phyloP scores from a whole-genome alignment of 1,284 basidiomycete genomes.

The Trichosporon sp. region DNA sequence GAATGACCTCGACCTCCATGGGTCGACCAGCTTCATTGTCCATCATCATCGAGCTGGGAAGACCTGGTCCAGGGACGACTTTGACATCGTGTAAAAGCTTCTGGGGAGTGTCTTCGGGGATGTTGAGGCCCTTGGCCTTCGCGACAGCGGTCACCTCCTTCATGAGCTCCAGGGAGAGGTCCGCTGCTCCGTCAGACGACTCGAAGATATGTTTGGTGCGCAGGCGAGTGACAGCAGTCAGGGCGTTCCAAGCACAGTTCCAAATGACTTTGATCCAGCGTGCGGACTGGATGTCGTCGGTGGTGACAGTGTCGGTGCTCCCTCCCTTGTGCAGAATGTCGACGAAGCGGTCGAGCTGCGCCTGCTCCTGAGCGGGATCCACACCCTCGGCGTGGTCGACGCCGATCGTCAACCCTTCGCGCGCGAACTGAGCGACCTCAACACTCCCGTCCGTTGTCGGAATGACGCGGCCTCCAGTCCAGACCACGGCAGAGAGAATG shows the following conservation, averaged over 20 bases:
- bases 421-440: constrained; percentile 42
- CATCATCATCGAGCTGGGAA: constrained; percentile 46
- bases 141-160: constrained; percentile 45
- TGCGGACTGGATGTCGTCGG: constrained; percentile 50
- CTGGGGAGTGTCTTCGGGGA: constrained; percentile 41
- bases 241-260: constrained; percentile 45
- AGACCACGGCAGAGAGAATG: constrained; percentile 51
- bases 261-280: constrained; percentile 52
- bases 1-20: constrained; percentile 42
- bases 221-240: constrained; percentile 41
- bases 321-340: constrained; percentile 39
- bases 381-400: constrained; percentile 35
- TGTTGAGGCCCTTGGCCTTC: constrained; percentile 43
- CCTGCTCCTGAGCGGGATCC: constrained; percentile 29
- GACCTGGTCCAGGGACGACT: constrained; percentile 32
- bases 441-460: constrained; percentile 22
- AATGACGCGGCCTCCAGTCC: constrained; percentile 47
- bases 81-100: constrained; percentile 42
- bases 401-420: constrained; percentile 46
- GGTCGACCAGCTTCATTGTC: constrained; percentile 40
- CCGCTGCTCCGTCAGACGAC: constrained; percentile 34
- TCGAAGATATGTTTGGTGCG: constrained; percentile 43
- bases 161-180: constrained; percentile 41
- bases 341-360: constrained; percentile 38
- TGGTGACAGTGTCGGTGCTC: constrained; percentile 39